These are phyloP conservation scores for Fusarium luffae DNA, from an alignment of 2,329 filamentous ascomycete genomes.

Conservation along the genomic window DNA sequence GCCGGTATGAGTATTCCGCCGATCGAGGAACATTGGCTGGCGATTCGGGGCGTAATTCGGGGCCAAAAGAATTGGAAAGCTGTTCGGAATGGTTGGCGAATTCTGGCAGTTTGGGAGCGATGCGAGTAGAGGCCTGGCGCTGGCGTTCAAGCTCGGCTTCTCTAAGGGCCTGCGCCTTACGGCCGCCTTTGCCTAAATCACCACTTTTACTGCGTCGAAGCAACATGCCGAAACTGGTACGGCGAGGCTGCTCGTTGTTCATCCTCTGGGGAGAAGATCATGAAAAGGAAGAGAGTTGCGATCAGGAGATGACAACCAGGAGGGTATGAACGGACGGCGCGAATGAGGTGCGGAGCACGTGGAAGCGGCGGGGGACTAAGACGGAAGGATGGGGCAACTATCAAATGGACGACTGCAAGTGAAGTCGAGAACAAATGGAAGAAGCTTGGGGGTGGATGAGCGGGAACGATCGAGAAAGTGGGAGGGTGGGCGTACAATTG, in stretches of 20 bases:
- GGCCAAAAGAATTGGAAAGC: slow-evolving; percentile 58
- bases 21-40: slow-evolving; percentile 67
- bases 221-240: slow-evolving; percentile 66
- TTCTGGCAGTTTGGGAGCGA: slow-evolving; percentile 63
- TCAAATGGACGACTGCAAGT: slow-evolving; percentile 19
- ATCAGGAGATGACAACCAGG: slow-evolving; percentile 26
- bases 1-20: slow-evolving; percentile 54
- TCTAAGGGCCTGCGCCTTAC: slow-evolving; percentile 66
- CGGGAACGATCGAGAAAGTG: slow-evolving; percentile 27
- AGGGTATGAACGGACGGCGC: slow-evolving; percentile 34
- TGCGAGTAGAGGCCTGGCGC: slow-evolving; percentile 59
- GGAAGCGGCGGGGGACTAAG: slow-evolving; percentile 34
- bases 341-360: slow-evolving; percentile 41
- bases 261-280: slow-evolving; percentile 46
- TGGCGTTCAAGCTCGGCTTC: slow-evolving; percentile 64
- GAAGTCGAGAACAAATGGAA: slow-evolving; percentile 35
- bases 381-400: slow-evolving; percentile 26
- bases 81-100: slow-evolving; percentile 61
- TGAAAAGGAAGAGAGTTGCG: slow-evolving; percentile 42
- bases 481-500: slow-evolving; percentile 23
- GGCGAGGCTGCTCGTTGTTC: slow-evolving; percentile 48
- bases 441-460: slow-evolving; percentile 23
- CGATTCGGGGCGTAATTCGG: slow-evolving; percentile 72
- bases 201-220: slow-evolving; percentile 75
- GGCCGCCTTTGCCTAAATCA: slow-evolving; percentile 69